Evolutionary conservation across 1,139 yeast species (phyloP).

Genomic region (Candida sanyaensis): DNA sequence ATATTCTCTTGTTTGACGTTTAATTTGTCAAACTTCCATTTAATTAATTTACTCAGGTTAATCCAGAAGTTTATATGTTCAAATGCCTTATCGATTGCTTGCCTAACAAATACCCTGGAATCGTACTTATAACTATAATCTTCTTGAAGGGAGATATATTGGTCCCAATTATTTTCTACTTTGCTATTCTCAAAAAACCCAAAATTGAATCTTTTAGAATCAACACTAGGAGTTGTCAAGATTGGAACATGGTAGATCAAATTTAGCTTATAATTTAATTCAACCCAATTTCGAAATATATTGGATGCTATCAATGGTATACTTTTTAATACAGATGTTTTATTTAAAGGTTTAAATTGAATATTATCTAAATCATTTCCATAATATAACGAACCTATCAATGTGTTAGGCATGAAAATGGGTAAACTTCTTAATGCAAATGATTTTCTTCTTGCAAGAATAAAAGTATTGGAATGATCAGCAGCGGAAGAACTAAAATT

Average conservation of each 20-base stretch:
- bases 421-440: conserved; percentile 26
- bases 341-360: conserved; percentile 9
- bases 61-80: conserved; percentile 9
- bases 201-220: conserved; percentile 20
- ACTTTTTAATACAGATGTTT: conserved; percentile 13
- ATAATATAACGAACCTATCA: conserved; percentile 27
- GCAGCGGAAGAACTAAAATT: conserved; percentile 7
- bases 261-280: conserved; percentile 21
- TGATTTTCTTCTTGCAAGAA: conserved; percentile 26
- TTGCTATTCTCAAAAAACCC: conserved; percentile 13
- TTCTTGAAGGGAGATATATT: conserved; percentile 21
- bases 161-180: conserved; percentile 20
- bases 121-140: conserved; percentile 18
- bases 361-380: conserved; percentile 8
- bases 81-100: conserved; percentile 11
- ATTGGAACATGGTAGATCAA: conserved; percentile 31
- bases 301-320: conserved; percentile 33
- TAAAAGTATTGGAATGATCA: conserved; percentile 10
- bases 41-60: conserved; percentile 7
- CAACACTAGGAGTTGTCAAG: conserved; percentile 31
- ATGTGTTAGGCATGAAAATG: conserved; percentile 26
- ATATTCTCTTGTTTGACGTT: conserved; percentile 3
- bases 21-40: conserved; percentile 3
- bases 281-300: conserved; percentile 29
- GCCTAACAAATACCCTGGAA: conserved; percentile 11